Evolutionary conservation across 179 eudicot genomes (phyloP).

Genomic region (Beta corolliflora): DNA sequence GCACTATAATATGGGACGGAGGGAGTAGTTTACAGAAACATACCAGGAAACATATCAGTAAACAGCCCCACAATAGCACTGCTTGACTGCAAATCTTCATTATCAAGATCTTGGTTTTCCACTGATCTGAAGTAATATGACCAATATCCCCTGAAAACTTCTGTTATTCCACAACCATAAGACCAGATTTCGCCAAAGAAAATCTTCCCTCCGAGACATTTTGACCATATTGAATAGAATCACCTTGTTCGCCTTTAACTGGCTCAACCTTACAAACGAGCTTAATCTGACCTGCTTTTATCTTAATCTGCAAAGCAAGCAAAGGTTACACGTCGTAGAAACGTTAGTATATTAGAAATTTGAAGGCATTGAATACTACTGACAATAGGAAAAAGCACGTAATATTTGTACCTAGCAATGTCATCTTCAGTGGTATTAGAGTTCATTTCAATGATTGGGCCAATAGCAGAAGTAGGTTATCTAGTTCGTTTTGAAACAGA

Average conservation of each 20-base stretch:
- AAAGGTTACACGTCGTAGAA: background rate
- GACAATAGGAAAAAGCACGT: background rate
- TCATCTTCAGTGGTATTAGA: constrained; percentile 44
- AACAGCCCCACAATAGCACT: constrained; percentile 71
- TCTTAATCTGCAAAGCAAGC: constrained; percentile 35
- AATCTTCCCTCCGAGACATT: constrained; percentile 38
- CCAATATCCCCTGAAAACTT: constrained; percentile 35
- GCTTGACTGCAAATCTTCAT: constrained; percentile 56
- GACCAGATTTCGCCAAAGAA: constrained; percentile 39
- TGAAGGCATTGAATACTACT: background rate
- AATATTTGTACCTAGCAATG: constrained; percentile 41
- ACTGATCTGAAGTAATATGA: constrained; percentile 33
- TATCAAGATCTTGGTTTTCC: constrained; percentile 53
- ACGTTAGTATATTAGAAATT: background rate
- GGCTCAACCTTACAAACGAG: constrained; percentile 69
- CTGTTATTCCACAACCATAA: constrained; percentile 36
- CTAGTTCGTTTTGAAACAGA: constrained; percentile 63
- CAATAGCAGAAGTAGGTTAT: constrained; percentile 54
- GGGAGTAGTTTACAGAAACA: background rate
- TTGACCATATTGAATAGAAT: constrained; percentile 39
- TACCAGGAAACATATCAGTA: constrained; percentile 99
- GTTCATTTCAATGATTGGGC: constrained; percentile 42
- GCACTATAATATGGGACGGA: too few species aligned
- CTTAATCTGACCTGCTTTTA: constrained; percentile 90
- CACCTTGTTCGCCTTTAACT: constrained; percentile 54